phyloP scores from a whole-genome alignment of 345 rosid genomes.

The Pistacia atlantica region DNA sequence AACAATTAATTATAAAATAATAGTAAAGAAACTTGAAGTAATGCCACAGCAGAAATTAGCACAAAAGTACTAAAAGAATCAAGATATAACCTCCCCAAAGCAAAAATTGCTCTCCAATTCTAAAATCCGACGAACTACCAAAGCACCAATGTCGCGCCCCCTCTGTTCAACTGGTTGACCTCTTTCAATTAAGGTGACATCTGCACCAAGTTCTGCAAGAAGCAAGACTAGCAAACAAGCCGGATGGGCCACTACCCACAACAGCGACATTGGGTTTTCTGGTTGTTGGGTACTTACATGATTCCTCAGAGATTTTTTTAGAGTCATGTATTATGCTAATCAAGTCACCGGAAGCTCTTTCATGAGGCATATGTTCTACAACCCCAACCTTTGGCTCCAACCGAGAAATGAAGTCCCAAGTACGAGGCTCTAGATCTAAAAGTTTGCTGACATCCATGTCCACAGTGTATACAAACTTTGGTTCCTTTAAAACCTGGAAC shows the following conservation, averaged over 20 bases:
- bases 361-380: conserved; percentile 54
- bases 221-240: conserved; percentile 92
- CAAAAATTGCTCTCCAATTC: conserved; percentile 95
- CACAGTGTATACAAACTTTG: conserved; percentile 90
- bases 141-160: conserved; percentile 93
- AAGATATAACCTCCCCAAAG: conserved; percentile 88
- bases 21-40: neutral
- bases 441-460: conserved; percentile 79
- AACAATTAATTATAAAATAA: conserved; percentile 1
- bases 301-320: conserved; percentile 31
- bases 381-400: conserved; percentile 75
- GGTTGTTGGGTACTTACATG: conserved; percentile 25
- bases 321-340: conserved; percentile 50
- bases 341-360: conserved; percentile 59
- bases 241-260: conserved; percentile 95
- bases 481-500: conserved; percentile 69
- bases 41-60: conserved; percentile 2
- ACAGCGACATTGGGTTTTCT: conserved; percentile 70
- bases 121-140: conserved; percentile 71
- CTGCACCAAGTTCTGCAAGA: conserved; percentile 95
- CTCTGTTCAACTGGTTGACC: conserved; percentile 95
- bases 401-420: conserved; percentile 73
- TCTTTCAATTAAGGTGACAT: conserved; percentile 89
- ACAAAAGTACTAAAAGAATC: conserved; percentile 27
- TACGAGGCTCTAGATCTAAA: conserved; percentile 77